Evolutionary conservation across 306 rosid genomes (phyloP).

Genomic region (Cajanus cajan): DNA sequence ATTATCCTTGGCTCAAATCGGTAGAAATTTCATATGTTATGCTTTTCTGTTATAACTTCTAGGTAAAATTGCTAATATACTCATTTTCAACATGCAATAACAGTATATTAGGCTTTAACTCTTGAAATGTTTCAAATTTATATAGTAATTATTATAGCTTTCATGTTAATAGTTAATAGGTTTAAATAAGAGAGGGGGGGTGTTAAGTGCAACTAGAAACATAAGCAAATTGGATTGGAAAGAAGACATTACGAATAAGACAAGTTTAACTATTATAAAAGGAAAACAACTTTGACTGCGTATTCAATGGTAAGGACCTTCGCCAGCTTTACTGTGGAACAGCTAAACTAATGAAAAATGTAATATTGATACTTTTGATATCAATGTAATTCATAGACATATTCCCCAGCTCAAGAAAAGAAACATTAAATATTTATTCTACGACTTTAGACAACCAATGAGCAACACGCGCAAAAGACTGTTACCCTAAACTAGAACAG

Average conservation of each 20-base stretch:
- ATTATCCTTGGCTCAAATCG: not conserved
- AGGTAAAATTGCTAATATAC: not conserved
- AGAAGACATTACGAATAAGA: not conserved
- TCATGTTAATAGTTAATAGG: not conserved
- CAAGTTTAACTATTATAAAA: not conserved
- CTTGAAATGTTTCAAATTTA: not conserved
- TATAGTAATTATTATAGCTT: not conserved
- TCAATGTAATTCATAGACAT: conserved; percentile 11
- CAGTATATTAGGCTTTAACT: not conserved
- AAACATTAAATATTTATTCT: conserved; percentile 31
- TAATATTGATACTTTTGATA: not conserved
- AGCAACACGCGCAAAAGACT: conserved; percentile 18
- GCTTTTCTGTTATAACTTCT: too few species aligned
- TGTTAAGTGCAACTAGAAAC: not conserved
- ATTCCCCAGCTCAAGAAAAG: conserved; percentile 1
- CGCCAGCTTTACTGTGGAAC: not conserved
- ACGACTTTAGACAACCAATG: conserved; percentile 19
- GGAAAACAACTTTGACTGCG: not conserved
- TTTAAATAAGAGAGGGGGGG: not conserved
- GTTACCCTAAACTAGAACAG: conserved; percentile 14
- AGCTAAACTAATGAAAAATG: conserved; percentile 21
- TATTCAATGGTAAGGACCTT: not conserved
- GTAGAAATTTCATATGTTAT: not conserved
- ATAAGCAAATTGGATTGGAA: not conserved
- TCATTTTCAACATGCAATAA: not conserved